These are phyloP conservation scores for Diospyros lotus DNA, from an alignment of 148 eudicot species.

Conservation along the genomic window DNA sequence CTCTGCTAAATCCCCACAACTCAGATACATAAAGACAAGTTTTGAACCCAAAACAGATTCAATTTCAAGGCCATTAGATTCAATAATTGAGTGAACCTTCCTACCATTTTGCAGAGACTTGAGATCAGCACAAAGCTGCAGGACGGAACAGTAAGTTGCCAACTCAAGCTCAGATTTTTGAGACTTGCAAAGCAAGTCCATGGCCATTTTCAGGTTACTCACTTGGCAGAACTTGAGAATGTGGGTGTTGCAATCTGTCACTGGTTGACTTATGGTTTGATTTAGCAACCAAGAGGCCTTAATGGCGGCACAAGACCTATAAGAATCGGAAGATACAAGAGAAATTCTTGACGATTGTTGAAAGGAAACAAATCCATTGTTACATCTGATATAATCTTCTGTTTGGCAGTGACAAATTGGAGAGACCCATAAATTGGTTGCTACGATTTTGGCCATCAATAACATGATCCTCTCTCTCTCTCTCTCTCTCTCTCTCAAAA, in stretches of 20 bases:
- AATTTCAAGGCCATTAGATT: conserved; percentile 33
- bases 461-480: conserved; percentile 16
- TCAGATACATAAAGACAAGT: conserved; percentile 73
- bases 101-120: conserved; percentile 44
- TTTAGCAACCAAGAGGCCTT: conserved; percentile 1
- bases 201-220: conserved; percentile 48
- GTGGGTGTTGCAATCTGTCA: conserved; percentile 24
- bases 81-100: conserved; percentile 45
- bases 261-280: conserved; percentile 5
- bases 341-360: conserved; percentile 9
- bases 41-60: conserved; percentile 47
- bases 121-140: conserved; percentile 57
- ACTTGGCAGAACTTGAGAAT: conserved; percentile 42
- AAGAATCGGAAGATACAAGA: conserved; percentile 9
- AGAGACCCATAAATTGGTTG: conserved; percentile 13
- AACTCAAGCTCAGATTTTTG: conserved; percentile 33
- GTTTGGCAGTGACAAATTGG: background rate
- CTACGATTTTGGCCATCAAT: conserved; percentile 8
- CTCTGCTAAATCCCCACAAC: conserved; percentile 59
- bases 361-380: conserved; percentile 10
- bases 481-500: background rate
- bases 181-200: conserved; percentile 33
- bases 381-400: conserved; percentile 1
- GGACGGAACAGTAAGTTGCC: conserved; percentile 42
- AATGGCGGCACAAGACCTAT: conserved; percentile 9